phyloP scores from a whole-genome alignment of 1,139 yeast species.

The Hyphopichia wangnamkhiaoensis region DNA sequence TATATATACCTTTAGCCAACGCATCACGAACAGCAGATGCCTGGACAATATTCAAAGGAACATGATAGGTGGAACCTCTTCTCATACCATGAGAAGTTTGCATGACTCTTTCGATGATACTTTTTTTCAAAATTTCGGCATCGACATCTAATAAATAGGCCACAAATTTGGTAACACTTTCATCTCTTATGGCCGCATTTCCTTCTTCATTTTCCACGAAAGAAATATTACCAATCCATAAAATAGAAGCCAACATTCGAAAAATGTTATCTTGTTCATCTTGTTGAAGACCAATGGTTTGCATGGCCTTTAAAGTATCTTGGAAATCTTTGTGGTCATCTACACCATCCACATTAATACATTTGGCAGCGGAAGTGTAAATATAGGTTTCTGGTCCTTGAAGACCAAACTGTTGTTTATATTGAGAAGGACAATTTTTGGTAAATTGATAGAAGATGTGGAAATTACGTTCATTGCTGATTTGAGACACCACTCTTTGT shows the following conservation, averaged over 20 bases:
- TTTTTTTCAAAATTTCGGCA: constrained; percentile 61
- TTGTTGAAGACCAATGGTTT: constrained; percentile 76
- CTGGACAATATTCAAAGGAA: constrained; percentile 87
- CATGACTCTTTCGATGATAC: constrained; percentile 78
- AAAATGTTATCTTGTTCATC: constrained; percentile 89
- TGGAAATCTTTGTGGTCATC: constrained; percentile 78
- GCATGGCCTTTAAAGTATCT: constrained; percentile 87
- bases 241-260: constrained; percentile 76
- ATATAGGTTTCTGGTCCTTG: constrained; percentile 92
- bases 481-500: constrained; percentile 93
- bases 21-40: constrained; percentile 96
- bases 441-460: constrained; percentile 97
- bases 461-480: constrained; percentile 89
- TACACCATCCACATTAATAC: constrained; percentile 82
- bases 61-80: constrained; percentile 92
- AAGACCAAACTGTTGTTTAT: constrained; percentile 82
- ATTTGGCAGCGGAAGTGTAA: constrained; percentile 84
- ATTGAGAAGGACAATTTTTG: constrained; percentile 83
- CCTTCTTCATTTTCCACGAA: constrained; percentile 88
- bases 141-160: constrained; percentile 89
- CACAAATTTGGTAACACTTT: constrained; percentile 87
- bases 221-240: constrained; percentile 93
- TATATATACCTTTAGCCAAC: constrained; percentile 90
- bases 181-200: constrained; percentile 77
- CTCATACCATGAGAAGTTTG: constrained; percentile 88